phyloP scores from a whole-genome alignment of 768 basidiomycete genomes.

The Dendrothele bispora region DNA sequence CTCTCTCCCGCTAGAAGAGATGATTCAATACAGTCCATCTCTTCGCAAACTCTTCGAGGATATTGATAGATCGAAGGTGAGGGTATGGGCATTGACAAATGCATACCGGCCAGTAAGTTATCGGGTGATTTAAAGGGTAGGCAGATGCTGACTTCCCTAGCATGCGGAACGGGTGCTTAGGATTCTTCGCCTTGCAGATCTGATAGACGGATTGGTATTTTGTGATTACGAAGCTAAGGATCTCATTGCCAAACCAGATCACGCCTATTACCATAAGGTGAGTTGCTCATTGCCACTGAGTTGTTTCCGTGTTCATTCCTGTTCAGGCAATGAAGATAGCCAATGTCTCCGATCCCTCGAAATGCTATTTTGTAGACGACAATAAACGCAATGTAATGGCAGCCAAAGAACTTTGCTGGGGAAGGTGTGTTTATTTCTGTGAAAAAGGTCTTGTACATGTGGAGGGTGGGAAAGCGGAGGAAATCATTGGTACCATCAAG shows the following conservation, averaged over 20 bases:
- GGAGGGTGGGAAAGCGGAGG: conserved; percentile 52
- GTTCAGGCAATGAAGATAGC: conserved; percentile 66
- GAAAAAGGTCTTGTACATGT: conserved; percentile 63
- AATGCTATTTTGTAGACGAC: conserved; percentile 82
- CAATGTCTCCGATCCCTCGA: conserved; percentile 59
- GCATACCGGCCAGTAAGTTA: conserved; percentile 68
- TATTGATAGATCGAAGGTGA: conserved; percentile 71
- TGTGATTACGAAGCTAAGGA: conserved; percentile 71
- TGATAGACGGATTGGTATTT: conserved; percentile 73
- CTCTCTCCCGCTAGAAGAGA: conserved; percentile 77
- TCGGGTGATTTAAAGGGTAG: neutral
- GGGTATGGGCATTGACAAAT: conserved; percentile 88
- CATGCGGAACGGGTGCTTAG: conserved; percentile 79
- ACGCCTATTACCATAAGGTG: conserved; percentile 67
- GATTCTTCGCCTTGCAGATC: conserved; percentile 71
- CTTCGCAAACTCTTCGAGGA: conserved; percentile 72
- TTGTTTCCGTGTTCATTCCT: conserved; percentile 4
- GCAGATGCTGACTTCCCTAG: conserved; percentile 33
- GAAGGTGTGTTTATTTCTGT: conserved; percentile 71
- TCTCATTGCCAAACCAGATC: conserved; percentile 82
- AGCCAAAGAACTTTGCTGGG: conserved; percentile 69
- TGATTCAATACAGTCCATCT: conserved; percentile 64
- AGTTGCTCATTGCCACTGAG: neutral
- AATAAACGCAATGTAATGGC: conserved; percentile 67
- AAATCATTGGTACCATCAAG: conserved; percentile 25